Conservation (phyloP, 2,329 filamentous ascomycete species). For the Calonectria pseudoreteaudii region DNA sequence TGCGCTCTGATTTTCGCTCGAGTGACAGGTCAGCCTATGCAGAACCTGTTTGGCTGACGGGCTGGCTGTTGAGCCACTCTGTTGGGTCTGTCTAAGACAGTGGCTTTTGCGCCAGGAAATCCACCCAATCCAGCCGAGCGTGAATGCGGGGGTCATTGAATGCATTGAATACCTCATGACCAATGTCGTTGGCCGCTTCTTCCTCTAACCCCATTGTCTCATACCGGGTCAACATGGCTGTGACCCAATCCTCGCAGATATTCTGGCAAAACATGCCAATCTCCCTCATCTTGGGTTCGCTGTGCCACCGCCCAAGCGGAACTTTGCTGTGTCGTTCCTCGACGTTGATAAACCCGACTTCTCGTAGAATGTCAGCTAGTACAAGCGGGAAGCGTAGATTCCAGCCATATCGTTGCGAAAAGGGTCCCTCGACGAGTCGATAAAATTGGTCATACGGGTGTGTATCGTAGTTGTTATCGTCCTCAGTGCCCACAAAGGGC, state of each 20-base stretch:
- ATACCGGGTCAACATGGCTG: slow-evolving; percentile 49
- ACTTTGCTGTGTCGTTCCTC: slow-evolving; percentile 44
- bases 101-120: slow-evolving; percentile 54
- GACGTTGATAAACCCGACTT: slow-evolving; percentile 50
- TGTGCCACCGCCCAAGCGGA: slow-evolving; percentile 54
- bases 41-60: slow-evolving; percentile 10
- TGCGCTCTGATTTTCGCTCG: slow-evolving; percentile 25
- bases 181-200: slow-evolving; percentile 49
- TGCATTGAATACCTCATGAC: slow-evolving; percentile 45
- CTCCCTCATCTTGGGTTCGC: slow-evolving; percentile 49
- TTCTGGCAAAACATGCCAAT: slow-evolving; percentile 53
- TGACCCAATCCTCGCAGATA: slow-evolving; percentile 50
- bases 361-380: slow-evolving; percentile 45
- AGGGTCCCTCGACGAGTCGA: slow-evolving; percentile 46
- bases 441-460: slow-evolving; percentile 51
- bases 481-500: slow-evolving; percentile 47
- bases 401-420: slow-evolving; percentile 50
- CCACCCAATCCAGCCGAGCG: slow-evolving; percentile 50
- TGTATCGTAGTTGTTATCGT: slow-evolving; percentile 42
- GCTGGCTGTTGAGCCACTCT: slow-evolving; percentile 7
- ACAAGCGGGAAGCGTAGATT: slow-evolving; percentile 44
- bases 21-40: slow-evolving; percentile 18
- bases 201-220: slow-evolving; percentile 47
- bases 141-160: slow-evolving; percentile 49
- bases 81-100: slow-evolving; percentile 25